Base-by-base conservation (phyloP, 163 green algal genomes). In the Coccomyxa subellipsoidea region DNA sequence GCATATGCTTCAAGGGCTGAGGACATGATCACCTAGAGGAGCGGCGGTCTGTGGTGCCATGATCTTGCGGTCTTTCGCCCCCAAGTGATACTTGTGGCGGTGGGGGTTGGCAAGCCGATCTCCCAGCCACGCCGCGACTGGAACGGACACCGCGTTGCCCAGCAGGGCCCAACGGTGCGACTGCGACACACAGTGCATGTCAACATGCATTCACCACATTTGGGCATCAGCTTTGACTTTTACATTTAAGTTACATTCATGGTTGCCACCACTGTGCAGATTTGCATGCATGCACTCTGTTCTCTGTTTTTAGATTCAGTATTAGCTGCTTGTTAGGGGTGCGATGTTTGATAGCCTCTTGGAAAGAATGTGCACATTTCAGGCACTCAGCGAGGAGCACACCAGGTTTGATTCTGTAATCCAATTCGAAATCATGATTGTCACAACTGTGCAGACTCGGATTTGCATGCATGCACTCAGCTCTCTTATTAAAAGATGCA, bases 101-200 rank as follows among this genome's bases (percentile, higher is more conserved):
- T 94, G 94, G 6, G 93, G 93, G 34, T 86, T 34, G 69, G 84
- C 84, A 40, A 97, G 88, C 0, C 91, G 88, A 77, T 92, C 85
- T 7, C 94, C 94, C 31, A 97, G 80, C 93, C 93, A 97, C 8
- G 84, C 36, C 0, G 90, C 91, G 54, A 97, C 92, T 34, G 92
- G 90, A 75, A 96, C 92, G 0, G 93, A 94, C 47, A 97, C 94
- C 4, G 94, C 93, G 80, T 97, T 97, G 76, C 93, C 94, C 38
- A 95, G 82, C 36, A 94, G 83, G 1, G 85, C 85, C 77, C 82
- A 90, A n/a, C 85, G 40, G 54, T 80, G n/a, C 27, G 54, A 39
- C 83, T 87, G 79, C 77, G 69, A 8, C 1, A 18, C 23, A 72
- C 9, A 72, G 59, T 32, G 9, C 9, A 31, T 4, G 66, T 32